Evolutionary conservation across 106 monocot species (phyloP), one percentile per base, ranked within the genome.

Genomic region (Acorus calamus): DNA sequence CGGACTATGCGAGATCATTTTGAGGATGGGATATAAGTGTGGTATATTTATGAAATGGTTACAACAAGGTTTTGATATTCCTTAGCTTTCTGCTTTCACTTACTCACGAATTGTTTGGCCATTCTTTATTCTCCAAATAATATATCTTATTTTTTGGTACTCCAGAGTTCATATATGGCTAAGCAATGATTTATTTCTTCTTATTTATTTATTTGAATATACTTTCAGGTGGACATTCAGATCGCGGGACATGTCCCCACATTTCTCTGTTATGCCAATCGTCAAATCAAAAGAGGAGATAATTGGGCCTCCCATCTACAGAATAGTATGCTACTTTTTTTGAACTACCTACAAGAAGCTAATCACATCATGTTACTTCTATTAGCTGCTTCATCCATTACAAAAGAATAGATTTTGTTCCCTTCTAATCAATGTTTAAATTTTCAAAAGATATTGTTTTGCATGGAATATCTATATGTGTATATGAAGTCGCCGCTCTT

Each of bases 181-280:
- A 28, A 28, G 28, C 28, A 28, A 28, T 28, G 28, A 28, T 28
- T 28, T 28, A 28, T 28, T 28, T 28, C 46, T 6, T 57, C 47
- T 3, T 49, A 57, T 11, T 47, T 54, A 8, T 10, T 4, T 49
- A 10, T 53, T 14, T 7, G 4, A 7, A 41, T 52, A 13, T 73
- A 8, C 62, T 60, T 79, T 28, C 75, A 96, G 94, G 71, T 96
- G 94, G 94, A 87, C 81, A 9, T 96, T 96, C 56, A 87, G 94
- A 73, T 78, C 86, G 56, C 69, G 71, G 55, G 74, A 80, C 60
- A 71, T 80, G n/a, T 74, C 87, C 56, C 62, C 76, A 43, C 82
- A 69, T 79, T 87, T 96, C 67, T 83, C 73, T 54, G 74, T 81
- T 50, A 77, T 87, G 69, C 84, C 84, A 6, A 54, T 63, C 47